These are phyloP conservation scores for Lachnellula cervina DNA, from an alignment of 2,329 filamentous ascomycete species.

Conservation along the genomic window DNA sequence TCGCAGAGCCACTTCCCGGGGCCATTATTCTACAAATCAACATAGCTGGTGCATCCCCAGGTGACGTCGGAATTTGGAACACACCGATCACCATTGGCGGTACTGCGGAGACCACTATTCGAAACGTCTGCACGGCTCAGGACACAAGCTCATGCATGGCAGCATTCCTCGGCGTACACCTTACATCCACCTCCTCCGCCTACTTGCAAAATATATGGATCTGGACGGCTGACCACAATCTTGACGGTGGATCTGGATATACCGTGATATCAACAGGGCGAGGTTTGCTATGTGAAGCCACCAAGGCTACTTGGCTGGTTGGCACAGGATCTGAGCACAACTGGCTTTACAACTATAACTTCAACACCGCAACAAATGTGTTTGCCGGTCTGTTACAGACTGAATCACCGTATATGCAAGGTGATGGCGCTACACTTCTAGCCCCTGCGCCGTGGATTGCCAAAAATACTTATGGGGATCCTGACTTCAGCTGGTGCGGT, in stretches of 20 bases:
- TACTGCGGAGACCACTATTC: constrained; percentile 32
- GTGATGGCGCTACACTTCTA: constrained; percentile 26
- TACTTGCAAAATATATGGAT: constrained; percentile 47
- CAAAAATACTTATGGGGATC: constrained; percentile 27
- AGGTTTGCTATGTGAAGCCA: constrained; percentile 43
- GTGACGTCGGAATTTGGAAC: constrained; percentile 38
- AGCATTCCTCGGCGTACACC: constrained; percentile 32
- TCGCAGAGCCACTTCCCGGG: constrained; percentile 39
- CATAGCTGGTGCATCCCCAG: constrained; percentile 11
- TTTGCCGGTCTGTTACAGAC: constrained; percentile 63
- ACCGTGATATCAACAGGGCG: constrained; percentile 53
- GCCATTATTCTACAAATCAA: constrained; percentile 15
- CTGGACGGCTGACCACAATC: constrained; percentile 43
- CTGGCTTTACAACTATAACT: constrained; percentile 48
- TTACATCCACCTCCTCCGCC: constrained; percentile 37
- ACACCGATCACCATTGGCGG: constrained; percentile 40
- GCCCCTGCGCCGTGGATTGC: constrained; percentile 38
- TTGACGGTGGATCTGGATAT: constrained; percentile 34
- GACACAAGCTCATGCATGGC: constrained; percentile 36
- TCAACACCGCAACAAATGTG: constrained; percentile 52
- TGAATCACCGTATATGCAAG: constrained; percentile 67
- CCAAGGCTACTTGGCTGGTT: constrained; percentile 44
- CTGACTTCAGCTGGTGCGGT: constrained; percentile 28
- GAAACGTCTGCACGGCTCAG: constrained; percentile 52
- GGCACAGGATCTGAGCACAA: constrained; percentile 45